Evolutionary conservation across 495 filamentous ascomycete species (phyloP).

Genomic region (Penicillium soppii): DNA sequence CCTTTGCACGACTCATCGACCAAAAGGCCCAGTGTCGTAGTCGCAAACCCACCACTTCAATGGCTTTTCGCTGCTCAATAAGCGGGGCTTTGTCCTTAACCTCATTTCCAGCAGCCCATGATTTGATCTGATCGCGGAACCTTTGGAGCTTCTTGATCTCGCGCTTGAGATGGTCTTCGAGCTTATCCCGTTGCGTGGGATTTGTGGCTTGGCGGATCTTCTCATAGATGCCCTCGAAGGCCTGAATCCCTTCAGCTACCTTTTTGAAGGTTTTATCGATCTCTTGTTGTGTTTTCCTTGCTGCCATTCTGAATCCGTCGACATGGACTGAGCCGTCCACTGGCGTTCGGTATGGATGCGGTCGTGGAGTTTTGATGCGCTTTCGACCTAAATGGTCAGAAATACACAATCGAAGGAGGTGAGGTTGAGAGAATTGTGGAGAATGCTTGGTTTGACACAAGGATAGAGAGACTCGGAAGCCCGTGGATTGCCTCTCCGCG

Average conservation of each 20-base stretch:
- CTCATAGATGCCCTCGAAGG: slow-evolving; percentile 91
- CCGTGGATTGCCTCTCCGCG: slow-evolving; percentile 19
- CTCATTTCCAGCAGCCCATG: slow-evolving; percentile 95
- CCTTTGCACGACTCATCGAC: not conserved
- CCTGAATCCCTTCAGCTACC: slow-evolving; percentile 84
- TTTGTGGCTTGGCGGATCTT: slow-evolving; percentile 91
- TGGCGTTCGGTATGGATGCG: slow-evolving; percentile 12
- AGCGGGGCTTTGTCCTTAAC: slow-evolving; percentile 98
- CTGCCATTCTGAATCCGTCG: slow-evolving; percentile 65
- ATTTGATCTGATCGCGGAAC: slow-evolving; percentile 97
- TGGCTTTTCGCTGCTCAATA: slow-evolving; percentile 87
- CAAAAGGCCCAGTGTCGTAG: not conserved
- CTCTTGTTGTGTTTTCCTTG: slow-evolving; percentile 92
- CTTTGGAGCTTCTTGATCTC: slow-evolving; percentile 99
- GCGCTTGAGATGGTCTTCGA: slow-evolving; percentile 94
- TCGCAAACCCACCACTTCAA: slow-evolving; percentile 73
- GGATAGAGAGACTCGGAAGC: slow-evolving; percentile 11
- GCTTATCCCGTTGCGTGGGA: slow-evolving; percentile 93
- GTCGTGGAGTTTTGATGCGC: slow-evolving; percentile 16
- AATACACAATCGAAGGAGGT: slow-evolving; percentile 6
- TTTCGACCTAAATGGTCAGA: slow-evolving; percentile 18
- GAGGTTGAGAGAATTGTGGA: slow-evolving; percentile 5
- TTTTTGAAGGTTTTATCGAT: slow-evolving; percentile 99
- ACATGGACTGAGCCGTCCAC: slow-evolving; percentile 25
- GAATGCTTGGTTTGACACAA: slow-evolving; percentile 14